Conservation (phyloP, 1,284 basidiomycete species). For the Laetiporus sulphureus region DNA sequence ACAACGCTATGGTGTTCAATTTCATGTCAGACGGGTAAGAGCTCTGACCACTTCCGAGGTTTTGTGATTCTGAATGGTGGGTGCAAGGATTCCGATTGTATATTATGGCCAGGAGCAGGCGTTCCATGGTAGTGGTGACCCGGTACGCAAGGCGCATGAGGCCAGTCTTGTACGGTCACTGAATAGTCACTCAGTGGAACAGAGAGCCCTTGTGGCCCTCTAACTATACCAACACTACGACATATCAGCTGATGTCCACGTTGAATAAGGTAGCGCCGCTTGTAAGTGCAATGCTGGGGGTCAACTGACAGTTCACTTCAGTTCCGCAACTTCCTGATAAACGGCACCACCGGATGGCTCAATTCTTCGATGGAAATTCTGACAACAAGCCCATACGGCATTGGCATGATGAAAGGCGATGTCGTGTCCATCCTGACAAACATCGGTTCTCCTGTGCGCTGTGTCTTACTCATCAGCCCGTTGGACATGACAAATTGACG, state of each 20-base stretch:
- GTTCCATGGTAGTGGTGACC: constrained; percentile 33
- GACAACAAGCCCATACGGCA: constrained; percentile 45
- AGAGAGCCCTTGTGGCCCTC: constrained; percentile 76
- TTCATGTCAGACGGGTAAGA: constrained; percentile 28
- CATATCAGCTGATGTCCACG: constrained; percentile 54
- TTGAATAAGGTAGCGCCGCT: constrained; percentile 51
- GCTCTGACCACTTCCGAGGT: no score
- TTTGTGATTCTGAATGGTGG: no score
- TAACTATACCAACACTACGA: constrained; percentile 52
- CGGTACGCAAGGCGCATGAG: constrained; percentile 9
- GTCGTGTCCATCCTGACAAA: constrained; percentile 71
- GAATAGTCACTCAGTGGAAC: constrained; percentile 57
- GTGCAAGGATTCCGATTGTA: constrained; percentile 49
- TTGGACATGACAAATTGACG: constrained; percentile 3
- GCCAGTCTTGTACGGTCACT: no score
- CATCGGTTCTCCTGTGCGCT: constrained; percentile 61
- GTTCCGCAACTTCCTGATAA: constrained; percentile 65
- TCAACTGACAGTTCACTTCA: constrained; percentile 18
- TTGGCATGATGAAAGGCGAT: constrained; percentile 69
- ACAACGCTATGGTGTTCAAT: constrained; percentile 30
- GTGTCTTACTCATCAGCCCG: not conserved
- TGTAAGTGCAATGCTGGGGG: no score
- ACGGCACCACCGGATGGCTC: constrained; percentile 51
- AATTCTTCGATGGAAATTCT: constrained; percentile 52
- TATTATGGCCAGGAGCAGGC: constrained; percentile 53